Evolutionary conservation across 495 filamentous ascomycete genomes (phyloP).

Genomic region (Daldinia caldariorum): DNA sequence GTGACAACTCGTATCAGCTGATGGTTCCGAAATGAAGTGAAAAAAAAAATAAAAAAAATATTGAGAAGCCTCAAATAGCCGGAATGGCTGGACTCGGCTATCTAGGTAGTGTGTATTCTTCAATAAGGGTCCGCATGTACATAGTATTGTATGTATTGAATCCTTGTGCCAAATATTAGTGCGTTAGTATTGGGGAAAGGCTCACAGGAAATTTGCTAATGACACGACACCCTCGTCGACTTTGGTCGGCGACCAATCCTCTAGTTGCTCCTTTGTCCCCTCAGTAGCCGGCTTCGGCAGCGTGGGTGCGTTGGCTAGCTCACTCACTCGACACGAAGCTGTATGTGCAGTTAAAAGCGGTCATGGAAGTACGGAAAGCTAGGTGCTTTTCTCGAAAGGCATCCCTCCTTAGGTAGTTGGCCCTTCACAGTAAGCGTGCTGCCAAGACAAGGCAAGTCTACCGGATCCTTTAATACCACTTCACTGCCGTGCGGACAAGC

Average conservation of each 20-base stretch:
- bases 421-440: constrained; percentile 44
- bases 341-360: constrained; percentile 16
- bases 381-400: constrained; percentile 15
- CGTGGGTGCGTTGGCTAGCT: constrained; percentile 31
- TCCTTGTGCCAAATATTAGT: constrained; percentile 39
- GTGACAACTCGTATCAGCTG: constrained; percentile 25
- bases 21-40: constrained; percentile 30
- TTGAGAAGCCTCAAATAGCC: constrained; percentile 35
- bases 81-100: constrained; percentile 35
- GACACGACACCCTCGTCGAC: constrained; percentile 43
- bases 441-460: constrained; percentile 43
- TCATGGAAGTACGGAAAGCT: constrained; percentile 5
- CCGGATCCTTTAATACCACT: constrained; percentile 37
- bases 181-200: constrained; percentile 28
- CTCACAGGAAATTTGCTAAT: constrained; percentile 41
- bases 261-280: constrained; percentile 18
- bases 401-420: constrained; percentile 8
- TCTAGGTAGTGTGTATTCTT: constrained; percentile 30
- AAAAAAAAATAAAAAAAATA: constrained; percentile 23
- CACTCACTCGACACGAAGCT: constrained; percentile 27
- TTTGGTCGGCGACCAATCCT: constrained; percentile 42
- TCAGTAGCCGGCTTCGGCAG: constrained; percentile 38
- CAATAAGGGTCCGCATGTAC: constrained; percentile 38
- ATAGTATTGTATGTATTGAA: constrained; percentile 31
- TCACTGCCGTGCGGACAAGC: constrained; percentile 35